phyloP scores from a whole-genome alignment of 2,329 filamentous ascomycete species.

The Diaporthe australafricana region DNA sequence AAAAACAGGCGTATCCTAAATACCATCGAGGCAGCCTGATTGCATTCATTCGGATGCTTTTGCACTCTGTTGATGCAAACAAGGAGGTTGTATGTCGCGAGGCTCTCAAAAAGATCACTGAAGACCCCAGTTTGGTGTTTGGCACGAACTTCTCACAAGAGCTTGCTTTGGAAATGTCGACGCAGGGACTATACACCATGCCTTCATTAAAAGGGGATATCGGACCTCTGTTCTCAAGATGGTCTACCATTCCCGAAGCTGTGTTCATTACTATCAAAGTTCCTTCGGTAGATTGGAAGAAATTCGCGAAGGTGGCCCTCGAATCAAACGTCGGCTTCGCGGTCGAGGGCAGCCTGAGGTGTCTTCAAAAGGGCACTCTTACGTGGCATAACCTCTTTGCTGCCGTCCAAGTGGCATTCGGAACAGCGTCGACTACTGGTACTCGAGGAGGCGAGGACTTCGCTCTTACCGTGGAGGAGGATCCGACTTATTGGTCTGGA shows the following conservation, averaged over 20 bases:
- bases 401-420: constrained; percentile 56
- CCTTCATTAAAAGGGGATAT: constrained; percentile 44
- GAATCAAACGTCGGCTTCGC: constrained; percentile 36
- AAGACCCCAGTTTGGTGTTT: constrained; percentile 46
- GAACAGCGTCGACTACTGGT: constrained; percentile 46
- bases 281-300: constrained; percentile 45
- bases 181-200: constrained; percentile 49
- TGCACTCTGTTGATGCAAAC: constrained; percentile 49
- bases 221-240: constrained; percentile 48
- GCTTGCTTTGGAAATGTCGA: constrained; percentile 50
- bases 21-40: constrained; percentile 55
- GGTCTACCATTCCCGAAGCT: constrained; percentile 50
- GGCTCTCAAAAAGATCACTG: constrained; percentile 46
- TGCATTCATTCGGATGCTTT: constrained; percentile 52
- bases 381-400: constrained; percentile 52
- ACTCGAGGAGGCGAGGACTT: constrained; percentile 46
- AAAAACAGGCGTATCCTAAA: constrained; percentile 41
- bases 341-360: constrained; percentile 35
- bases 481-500: constrained; percentile 51
- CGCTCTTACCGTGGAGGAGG: constrained; percentile 48
- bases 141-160: constrained; percentile 50
- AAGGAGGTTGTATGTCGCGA: constrained; percentile 46
- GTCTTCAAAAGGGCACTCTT: constrained; percentile 6
- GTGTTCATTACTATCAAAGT: constrained; percentile 53
- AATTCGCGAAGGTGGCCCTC: constrained; percentile 41